Conservation (phyloP, 192 early-diverging fungal genomes). For the Linnemannia elongata region DNA sequence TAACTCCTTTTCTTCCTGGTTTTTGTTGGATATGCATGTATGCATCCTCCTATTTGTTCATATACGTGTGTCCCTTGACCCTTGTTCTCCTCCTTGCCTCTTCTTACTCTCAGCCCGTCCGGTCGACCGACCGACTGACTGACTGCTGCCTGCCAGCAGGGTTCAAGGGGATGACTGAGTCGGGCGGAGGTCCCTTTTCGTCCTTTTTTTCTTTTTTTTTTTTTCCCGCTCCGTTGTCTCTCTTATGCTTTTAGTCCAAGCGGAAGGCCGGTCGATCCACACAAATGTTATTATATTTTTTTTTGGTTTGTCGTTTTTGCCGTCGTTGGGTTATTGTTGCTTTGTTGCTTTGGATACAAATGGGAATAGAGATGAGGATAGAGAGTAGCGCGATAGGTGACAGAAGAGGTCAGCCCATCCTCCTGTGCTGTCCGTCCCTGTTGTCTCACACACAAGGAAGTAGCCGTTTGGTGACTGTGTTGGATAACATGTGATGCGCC, state of each 20-base stretch:
- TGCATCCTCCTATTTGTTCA: not conserved
- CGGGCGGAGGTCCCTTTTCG: not conserved
- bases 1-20: not conserved
- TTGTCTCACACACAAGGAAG: too few species aligned
- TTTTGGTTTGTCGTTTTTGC: not conserved
- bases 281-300: not conserved
- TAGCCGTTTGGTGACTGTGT: too few species aligned
- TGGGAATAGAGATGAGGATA: too few species aligned
- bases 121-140: not conserved
- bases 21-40: not conserved
- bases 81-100: not conserved
- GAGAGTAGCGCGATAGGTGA: too few species aligned
- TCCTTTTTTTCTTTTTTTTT: not conserved
- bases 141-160: not conserved
- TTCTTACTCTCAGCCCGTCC: not conserved
- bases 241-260: not conserved
- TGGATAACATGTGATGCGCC: not conserved
- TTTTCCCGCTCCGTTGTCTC: not conserved
- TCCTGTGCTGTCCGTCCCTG: too few species aligned
- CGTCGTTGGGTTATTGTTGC: not conserved
- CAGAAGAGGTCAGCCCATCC: too few species aligned
- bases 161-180: not conserved
- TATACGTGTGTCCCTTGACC: not conserved
- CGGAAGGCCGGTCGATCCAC: not conserved
- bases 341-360: too few species aligned